phyloP scores from a whole-genome alignment of 805 yeast species.

The Candida adriatica region DNA sequence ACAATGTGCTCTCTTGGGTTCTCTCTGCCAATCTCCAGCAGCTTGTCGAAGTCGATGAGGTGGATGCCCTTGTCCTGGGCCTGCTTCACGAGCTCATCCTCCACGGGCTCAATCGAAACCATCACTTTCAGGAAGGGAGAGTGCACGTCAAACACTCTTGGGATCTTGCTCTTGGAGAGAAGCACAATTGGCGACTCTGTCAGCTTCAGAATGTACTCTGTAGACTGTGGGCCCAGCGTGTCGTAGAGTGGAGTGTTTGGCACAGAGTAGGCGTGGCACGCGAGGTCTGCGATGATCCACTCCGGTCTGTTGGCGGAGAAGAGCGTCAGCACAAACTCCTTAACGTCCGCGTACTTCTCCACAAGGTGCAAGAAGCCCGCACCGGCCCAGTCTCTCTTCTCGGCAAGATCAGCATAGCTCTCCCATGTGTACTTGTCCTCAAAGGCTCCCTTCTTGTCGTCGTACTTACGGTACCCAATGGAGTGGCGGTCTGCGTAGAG shows the following conservation, averaged over 20 bases:
- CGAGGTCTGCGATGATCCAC: conserved; percentile 67
- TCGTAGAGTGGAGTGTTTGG: conserved; percentile 51
- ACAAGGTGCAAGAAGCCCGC: conserved; percentile 46
- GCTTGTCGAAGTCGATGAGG: conserved; percentile 28
- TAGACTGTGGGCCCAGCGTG: conserved; percentile 51
- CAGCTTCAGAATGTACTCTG: conserved; percentile 53
- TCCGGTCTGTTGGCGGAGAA: conserved; percentile 55
- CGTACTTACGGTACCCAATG: conserved; percentile 37
- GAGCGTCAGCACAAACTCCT: conserved; percentile 45
- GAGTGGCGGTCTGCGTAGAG: conserved; percentile 32
- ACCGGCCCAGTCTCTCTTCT: conserved; percentile 42
- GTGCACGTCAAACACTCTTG: conserved; percentile 39
- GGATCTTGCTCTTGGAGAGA: conserved; percentile 45
- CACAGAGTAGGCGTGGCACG: conserved; percentile 51
- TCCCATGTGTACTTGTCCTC: conserved; percentile 36
- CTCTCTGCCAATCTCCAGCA: conserved; percentile 34
- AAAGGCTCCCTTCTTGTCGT: conserved; percentile 30
- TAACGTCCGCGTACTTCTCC: conserved; percentile 26
- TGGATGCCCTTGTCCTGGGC: conserved; percentile 23
- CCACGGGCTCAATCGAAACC: conserved; percentile 47
- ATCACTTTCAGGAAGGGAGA: conserved; percentile 42
- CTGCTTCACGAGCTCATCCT: conserved; percentile 26
- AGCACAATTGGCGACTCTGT: conserved; percentile 59
- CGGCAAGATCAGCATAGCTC: conserved; percentile 35
- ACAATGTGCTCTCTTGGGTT: conserved; percentile 36